phyloP scores from a whole-genome alignment of 306 rosid genomes.

The Prinsepia uniflora region DNA sequence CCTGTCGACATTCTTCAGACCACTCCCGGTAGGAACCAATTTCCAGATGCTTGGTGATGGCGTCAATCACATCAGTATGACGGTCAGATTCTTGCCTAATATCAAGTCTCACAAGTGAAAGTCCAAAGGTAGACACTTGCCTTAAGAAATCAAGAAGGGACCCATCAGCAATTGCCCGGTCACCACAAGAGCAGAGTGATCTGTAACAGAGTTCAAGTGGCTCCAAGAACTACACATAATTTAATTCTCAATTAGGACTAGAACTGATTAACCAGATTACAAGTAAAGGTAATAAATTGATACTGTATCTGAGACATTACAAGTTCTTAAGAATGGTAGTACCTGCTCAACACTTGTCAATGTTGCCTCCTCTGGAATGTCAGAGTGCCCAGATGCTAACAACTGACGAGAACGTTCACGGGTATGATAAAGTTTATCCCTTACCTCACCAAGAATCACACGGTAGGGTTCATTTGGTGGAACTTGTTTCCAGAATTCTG shows the following conservation, averaged over 20 bases:
- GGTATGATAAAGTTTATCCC: conserved; percentile 91
- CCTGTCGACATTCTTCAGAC: conserved; percentile 85
- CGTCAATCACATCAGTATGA: conserved; percentile 86
- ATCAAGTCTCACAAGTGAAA: conserved; percentile 88
- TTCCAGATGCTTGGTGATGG: conserved; percentile 81
- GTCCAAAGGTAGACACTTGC: conserved; percentile 97
- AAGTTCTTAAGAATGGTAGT: conserved; percentile 16
- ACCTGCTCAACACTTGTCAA: conserved; percentile 85
- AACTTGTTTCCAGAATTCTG: conserved; percentile 92
- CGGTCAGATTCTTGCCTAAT: conserved; percentile 96
- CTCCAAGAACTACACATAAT: conserved; percentile 69
- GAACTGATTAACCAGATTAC: background rate
- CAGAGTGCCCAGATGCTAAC: conserved; percentile 74
- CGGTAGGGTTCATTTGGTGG: conserved; percentile 92
- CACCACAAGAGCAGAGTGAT: conserved; percentile 90
- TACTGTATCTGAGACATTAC: background rate
- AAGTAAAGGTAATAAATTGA: background rate
- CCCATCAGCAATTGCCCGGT: conserved; percentile 87
- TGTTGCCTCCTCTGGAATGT: conserved; percentile 85
- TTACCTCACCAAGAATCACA: conserved; percentile 82
- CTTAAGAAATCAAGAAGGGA: conserved; percentile 95
- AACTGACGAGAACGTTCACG: conserved; percentile 94
- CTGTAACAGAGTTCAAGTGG: conserved; percentile 92
- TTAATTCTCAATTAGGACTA: conserved; percentile 33
- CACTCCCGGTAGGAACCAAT: conserved; percentile 89